phyloP scores from a whole-genome alignment of 148 eudicot genomes.

The Vaccinium macrocarpon region DNA sequence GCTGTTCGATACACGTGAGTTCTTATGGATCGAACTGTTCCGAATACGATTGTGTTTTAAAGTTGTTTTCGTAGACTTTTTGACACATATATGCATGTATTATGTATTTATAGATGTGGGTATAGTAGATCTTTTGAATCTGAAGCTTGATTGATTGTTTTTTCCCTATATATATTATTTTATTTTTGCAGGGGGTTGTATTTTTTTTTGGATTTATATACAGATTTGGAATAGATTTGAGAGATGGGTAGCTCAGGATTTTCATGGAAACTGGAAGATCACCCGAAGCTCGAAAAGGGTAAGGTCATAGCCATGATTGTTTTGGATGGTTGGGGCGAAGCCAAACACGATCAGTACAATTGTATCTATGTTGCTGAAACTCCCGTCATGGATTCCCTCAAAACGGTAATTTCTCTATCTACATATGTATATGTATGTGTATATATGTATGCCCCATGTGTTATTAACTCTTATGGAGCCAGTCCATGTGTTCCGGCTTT shows the following conservation, averaged over 20 bases:
- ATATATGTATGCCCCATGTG: too few relatives aligned
- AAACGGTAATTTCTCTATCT: constrained; percentile 30
- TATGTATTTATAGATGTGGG: neutral
- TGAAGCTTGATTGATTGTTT: neutral
- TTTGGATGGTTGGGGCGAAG: constrained; percentile 88
- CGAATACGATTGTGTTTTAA: too few relatives aligned
- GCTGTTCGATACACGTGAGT: too few relatives aligned
- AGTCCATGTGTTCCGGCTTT: too few relatives aligned
- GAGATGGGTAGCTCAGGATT: constrained; percentile 62
- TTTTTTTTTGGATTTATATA: neutral
- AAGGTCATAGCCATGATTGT: constrained; percentile 60
- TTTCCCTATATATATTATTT: neutral
- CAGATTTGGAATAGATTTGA: constrained; percentile 1
- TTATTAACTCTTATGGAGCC: too few relatives aligned
- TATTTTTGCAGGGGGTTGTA: neutral
- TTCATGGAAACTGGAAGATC: constrained; percentile 65
- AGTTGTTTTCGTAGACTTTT: neutral
- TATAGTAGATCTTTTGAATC: constrained; percentile 1
- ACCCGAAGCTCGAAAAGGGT: constrained; percentile 66
- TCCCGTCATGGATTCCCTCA: constrained; percentile 77
- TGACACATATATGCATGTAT: neutral
- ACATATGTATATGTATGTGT: neutral
- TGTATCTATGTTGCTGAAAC: constrained; percentile 74
- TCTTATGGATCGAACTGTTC: too few relatives aligned
- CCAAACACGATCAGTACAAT: constrained; percentile 55